Evolutionary conservation across 75 land plant genomes (phyloP).

Genomic region (Cupressus sempervirens): DNA sequence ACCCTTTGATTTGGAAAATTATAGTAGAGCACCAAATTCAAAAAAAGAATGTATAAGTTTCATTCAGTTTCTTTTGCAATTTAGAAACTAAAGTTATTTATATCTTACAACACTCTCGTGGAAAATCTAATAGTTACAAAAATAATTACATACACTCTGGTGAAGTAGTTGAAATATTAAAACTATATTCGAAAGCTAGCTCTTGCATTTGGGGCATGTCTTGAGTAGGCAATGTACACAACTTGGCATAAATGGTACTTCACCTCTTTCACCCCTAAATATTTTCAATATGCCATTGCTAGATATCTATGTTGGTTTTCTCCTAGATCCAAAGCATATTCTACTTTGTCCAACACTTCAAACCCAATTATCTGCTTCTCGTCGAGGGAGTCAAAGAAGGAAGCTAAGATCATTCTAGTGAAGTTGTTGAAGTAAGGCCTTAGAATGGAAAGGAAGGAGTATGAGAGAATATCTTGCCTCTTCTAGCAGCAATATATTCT

Average conservation of each 20-base stretch:
- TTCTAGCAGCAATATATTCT: too few species aligned
- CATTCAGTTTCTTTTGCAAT: too few species aligned
- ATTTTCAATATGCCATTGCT: not conserved
- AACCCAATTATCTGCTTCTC: not conserved
- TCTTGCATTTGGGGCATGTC: not conserved
- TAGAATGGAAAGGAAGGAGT: not conserved
- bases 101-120: too few species aligned
- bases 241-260: not conserved
- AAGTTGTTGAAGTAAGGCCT: not conserved
- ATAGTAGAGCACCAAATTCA: too few species aligned
- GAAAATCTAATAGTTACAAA: too few species aligned
- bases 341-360: slow-evolving; percentile 10
- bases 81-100: too few species aligned
- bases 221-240: not conserved
- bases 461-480: too few species aligned
- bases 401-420: not conserved
- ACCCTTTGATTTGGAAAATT: too few species aligned
- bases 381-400: slow-evolving; percentile 8
- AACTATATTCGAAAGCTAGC: not conserved
- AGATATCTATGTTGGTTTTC: not conserved
- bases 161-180: not conserved
- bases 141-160: too few species aligned
- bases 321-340: not conserved
- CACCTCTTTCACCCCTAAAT: slow-evolving; percentile 2
- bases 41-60: too few species aligned